Evolutionary conservation across 2,329 filamentous ascomycete genomes (phyloP).

Genomic region (Mariannaea sp.): DNA sequence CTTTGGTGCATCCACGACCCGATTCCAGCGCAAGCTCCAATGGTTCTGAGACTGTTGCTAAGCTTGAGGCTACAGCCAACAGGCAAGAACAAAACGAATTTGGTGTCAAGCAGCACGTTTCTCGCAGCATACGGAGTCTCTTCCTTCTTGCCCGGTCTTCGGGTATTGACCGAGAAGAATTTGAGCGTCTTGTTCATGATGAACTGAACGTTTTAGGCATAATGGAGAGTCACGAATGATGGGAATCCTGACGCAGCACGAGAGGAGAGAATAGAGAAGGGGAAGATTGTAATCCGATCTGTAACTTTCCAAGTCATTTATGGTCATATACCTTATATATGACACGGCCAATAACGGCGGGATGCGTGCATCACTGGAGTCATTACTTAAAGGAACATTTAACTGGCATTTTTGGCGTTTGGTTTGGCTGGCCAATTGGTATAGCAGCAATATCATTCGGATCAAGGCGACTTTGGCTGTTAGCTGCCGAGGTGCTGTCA

Average conservation of each 20-base stretch:
- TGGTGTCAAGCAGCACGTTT: slow-evolving; percentile 79
- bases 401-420: slow-evolving; percentile 34
- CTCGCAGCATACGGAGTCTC: slow-evolving; percentile 76
- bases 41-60: slow-evolving; percentile 63
- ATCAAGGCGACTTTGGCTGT: slow-evolving; percentile 13
- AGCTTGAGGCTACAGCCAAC: slow-evolving; percentile 60
- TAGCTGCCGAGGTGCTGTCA: slow-evolving; percentile 1
- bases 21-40: slow-evolving; percentile 62
- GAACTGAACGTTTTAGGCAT: slow-evolving; percentile 73
- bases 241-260: not conserved
- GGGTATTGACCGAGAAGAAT: slow-evolving; percentile 76
- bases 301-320: not conserved
- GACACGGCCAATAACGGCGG: not conserved
- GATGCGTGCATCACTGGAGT: slow-evolving; percentile 4
- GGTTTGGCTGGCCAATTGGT: slow-evolving; percentile 19
- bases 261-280: not conserved
- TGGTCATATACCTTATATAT: slow-evolving; percentile 4
- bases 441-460: slow-evolving; percentile 4
- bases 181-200: slow-evolving; percentile 70
- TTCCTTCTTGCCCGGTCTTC: slow-evolving; percentile 71
- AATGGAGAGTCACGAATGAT: slow-evolving; percentile 62
- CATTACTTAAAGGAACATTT: slow-evolving; percentile 13
- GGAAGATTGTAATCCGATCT: slow-evolving; percentile 4
- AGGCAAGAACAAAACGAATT: slow-evolving; percentile 68
- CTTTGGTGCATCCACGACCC: slow-evolving; percentile 61